Evolutionary conservation across 2,329 filamentous ascomycete genomes (phyloP).

Genomic region (Fusarium graminum): DNA sequence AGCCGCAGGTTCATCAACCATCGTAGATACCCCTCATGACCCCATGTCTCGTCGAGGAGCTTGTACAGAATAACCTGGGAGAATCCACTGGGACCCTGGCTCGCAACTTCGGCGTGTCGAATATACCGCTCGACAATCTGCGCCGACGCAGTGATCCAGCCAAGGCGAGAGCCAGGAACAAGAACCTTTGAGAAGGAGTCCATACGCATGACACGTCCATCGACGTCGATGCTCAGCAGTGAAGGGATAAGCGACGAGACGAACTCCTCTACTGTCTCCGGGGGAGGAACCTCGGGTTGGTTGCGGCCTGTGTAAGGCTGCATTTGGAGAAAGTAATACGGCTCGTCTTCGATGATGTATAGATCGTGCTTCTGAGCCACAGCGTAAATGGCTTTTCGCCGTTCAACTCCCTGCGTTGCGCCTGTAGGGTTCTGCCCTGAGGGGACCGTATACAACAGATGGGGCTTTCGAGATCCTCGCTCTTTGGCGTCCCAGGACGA

Average conservation of each 20-base stretch:
- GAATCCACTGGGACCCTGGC: conserved; percentile 87
- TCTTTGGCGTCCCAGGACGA: conserved; percentile 62
- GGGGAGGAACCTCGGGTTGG: conserved; percentile 65
- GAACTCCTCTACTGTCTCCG: conserved; percentile 77
- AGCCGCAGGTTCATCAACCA: conserved; percentile 88
- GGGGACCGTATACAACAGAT: conserved; percentile 71
- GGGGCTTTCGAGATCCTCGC: conserved; percentile 63
- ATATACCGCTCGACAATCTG: conserved; percentile 87
- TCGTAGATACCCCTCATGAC: conserved; percentile 86
- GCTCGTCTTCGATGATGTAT: conserved; percentile 91
- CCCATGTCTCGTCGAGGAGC: conserved; percentile 93
- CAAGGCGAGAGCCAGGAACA: conserved; percentile 82
- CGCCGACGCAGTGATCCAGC: conserved; percentile 90
- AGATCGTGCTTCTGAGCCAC: conserved; percentile 87
- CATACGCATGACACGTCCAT: conserved; percentile 89
- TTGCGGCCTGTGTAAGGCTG: conserved; percentile 74
- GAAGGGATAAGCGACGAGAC: conserved; percentile 73
- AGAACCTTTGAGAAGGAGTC: conserved; percentile 96
- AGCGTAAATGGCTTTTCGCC: conserved; percentile 79
- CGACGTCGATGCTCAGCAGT: conserved; percentile 82
- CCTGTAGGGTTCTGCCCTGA: conserved; percentile 94
- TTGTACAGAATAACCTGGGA: conserved; percentile 88
- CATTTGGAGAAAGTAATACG: conserved; percentile 95
- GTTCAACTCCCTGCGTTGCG: conserved; percentile 77
- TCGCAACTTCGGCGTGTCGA: conserved; percentile 84